Conservation (phyloP, 169 alveolate species). For the Cryptosporidium andersoni region DNA sequence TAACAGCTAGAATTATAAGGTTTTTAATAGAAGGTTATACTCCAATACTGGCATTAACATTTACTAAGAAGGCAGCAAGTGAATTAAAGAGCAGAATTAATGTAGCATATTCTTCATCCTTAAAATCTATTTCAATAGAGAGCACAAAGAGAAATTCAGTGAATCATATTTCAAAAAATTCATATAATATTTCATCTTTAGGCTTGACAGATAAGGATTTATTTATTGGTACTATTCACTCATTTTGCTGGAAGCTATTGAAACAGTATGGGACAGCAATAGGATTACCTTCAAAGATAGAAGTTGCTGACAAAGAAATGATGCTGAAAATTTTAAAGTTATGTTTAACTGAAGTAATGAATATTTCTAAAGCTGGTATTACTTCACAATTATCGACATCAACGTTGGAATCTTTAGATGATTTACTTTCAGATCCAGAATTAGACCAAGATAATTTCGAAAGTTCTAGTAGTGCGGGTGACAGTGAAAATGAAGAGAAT, state of each 20-base stretch:
- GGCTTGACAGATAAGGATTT: slow-evolving; percentile 26
- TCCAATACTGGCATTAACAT: slow-evolving; percentile 77
- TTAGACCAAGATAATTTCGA: slow-evolving; percentile 49
- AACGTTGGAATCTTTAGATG: neutral
- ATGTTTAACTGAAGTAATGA: slow-evolving; percentile 16
- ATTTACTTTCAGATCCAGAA: neutral
- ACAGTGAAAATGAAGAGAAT: neutral
- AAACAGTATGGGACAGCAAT: slow-evolving; percentile 66
- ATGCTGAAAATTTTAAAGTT: slow-evolving; percentile 21
- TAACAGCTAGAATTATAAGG: slow-evolving; percentile 80
- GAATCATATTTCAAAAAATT: neutral
- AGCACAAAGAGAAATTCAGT: neutral
- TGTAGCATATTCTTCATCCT: slow-evolving; percentile 42
- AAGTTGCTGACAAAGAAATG: slow-evolving; percentile 31
- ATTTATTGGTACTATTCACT: slow-evolving; percentile 76
- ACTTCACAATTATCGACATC: slow-evolving; percentile 18
- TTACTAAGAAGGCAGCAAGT: slow-evolving; percentile 77
- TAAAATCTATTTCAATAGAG: neutral
- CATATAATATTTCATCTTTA: neutral
- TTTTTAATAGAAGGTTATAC: slow-evolving; percentile 72
- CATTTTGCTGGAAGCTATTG: slow-evolving; percentile 74
- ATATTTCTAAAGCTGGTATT: neutral
- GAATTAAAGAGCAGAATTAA: slow-evolving; percentile 74
- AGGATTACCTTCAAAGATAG: slow-evolving; percentile 59
- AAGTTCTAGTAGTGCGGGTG: slow-evolving; percentile 1